Percentiles rank a stretch among this genome's conserved stretches.
phyloP scores from a whole-genome alignment of 352 stramenopile genomes.

The Globisporangium spinosum region DNA sequence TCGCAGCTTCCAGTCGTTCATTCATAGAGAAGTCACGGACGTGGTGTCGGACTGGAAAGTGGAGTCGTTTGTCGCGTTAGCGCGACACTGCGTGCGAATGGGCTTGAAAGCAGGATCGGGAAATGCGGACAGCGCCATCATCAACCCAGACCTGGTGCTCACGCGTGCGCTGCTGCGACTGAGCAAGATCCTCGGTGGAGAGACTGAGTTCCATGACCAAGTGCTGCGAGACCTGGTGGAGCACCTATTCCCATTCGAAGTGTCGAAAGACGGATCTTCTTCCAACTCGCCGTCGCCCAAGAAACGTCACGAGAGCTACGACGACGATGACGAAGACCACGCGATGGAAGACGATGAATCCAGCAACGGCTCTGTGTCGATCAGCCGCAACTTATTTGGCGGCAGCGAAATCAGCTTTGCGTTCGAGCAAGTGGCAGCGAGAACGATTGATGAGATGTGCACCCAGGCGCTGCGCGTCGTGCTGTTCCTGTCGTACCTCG shows the following conservation, averaged over 20 bases:
- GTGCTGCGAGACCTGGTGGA: slow-evolving; percentile 58
- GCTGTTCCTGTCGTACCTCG: slow-evolving; percentile 58
- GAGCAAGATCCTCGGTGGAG: slow-evolving; percentile 51
- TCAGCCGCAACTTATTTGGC: slow-evolving; percentile 34
- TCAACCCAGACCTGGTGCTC: slow-evolving; percentile 39
- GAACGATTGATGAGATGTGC: slow-evolving; percentile 66
- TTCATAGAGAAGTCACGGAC: slow-evolving; percentile 59
- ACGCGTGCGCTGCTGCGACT: slow-evolving; percentile 52
- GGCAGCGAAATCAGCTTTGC: slow-evolving; percentile 54
- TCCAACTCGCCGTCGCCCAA: slow-evolving; percentile 25
- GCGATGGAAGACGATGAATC: slow-evolving; percentile 29
- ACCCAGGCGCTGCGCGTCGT: slow-evolving; percentile 57
- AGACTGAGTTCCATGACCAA: slow-evolving; percentile 44
- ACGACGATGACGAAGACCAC: slow-evolving; percentile 28
- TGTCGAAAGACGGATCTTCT: slow-evolving; percentile 20
- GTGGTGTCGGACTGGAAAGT: slow-evolving; percentile 57
- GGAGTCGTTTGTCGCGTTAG: slow-evolving; percentile 63
- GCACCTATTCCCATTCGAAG: slow-evolving; percentile 50
- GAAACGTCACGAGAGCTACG: slow-evolving; percentile 22
- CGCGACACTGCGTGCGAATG: slow-evolving; percentile 57
- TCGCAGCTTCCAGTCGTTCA: slow-evolving; percentile 50
- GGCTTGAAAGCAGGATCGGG: slow-evolving; percentile 22
- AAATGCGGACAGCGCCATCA: slow-evolving; percentile 8
- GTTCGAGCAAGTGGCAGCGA: slow-evolving; percentile 51
- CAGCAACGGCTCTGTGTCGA: slow-evolving; percentile 13